Percentiles rank a stretch among this genome's conserved stretches.
These are phyloP conservation scores for Hypomyces perniciosus DNA, from an alignment of 2,329 filamentous ascomycete genomes.

Conservation along the genomic window DNA sequence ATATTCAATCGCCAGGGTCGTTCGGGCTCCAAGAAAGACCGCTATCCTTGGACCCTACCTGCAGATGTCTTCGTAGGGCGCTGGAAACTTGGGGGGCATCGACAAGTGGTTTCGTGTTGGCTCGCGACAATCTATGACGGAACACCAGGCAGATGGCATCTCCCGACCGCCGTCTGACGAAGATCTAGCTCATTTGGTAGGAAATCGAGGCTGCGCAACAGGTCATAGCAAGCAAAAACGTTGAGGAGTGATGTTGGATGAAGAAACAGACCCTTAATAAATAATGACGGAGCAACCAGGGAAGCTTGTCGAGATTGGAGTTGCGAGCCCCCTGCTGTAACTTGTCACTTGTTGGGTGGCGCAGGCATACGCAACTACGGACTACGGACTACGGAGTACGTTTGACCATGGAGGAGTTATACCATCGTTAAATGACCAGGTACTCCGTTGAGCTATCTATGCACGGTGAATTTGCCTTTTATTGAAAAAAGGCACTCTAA, in stretches of 20 bases:
- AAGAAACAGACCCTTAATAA: constrained; percentile 4
- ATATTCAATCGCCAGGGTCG: too few relatives aligned
- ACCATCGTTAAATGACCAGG: too few relatives aligned
- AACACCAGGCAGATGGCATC: not conserved
- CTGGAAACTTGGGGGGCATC: not conserved
- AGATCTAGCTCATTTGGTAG: not conserved
- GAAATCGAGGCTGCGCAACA: constrained; percentile 6
- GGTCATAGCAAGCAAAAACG: not conserved
- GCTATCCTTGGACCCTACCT: too few relatives aligned
- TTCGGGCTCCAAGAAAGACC: too few relatives aligned
- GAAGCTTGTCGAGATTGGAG: constrained; percentile 11
- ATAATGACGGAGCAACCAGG: constrained; percentile 8
- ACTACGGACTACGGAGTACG: too few relatives aligned
- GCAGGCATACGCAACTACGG: too few relatives aligned
- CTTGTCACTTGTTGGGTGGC: not conserved
- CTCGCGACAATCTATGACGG: not conserved
- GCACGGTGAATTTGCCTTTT: too few relatives aligned
- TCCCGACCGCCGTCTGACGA: not conserved
- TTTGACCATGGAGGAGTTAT: too few relatives aligned
- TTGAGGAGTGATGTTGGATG: constrained; percentile 1
- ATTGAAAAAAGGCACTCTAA: too few relatives aligned
- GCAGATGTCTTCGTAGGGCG: not conserved
- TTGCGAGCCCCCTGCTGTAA: constrained; percentile 1
- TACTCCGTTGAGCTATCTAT: too few relatives aligned
- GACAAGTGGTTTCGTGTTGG: not conserved